These are phyloP conservation scores for Rhynchospora tenuis DNA, from an alignment of 176 grass and related monocot species.

Conservation along the genomic window DNA sequence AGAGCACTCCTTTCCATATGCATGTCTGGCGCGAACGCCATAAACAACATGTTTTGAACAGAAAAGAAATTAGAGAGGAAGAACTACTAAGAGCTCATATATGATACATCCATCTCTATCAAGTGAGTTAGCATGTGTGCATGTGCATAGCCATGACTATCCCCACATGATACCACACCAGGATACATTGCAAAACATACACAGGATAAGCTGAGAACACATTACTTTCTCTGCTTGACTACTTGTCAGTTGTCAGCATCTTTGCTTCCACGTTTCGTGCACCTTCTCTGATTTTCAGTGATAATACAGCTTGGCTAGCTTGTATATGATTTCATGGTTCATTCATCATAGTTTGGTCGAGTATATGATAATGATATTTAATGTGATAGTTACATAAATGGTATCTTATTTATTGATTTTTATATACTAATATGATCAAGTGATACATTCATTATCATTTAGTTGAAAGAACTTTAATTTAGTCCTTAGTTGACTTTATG, in stretches of 20 bases:
- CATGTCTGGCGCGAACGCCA: background rate
- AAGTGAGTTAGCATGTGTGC: background rate
- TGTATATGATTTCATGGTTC: background rate
- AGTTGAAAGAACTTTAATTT: background rate
- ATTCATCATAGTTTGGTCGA: background rate
- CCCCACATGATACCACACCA: conserved; percentile 1
- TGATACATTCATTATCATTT: background rate
- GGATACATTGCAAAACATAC: background rate
- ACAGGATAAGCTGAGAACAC: background rate
- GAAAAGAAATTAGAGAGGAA: background rate
- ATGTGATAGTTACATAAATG: background rate
- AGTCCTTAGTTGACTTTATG: background rate
- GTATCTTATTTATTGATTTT: background rate
- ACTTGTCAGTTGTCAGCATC: background rate
- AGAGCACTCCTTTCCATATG: background rate
- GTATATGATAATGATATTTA: background rate
- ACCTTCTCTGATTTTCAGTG: background rate
- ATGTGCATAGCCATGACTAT: background rate
- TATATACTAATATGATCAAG: background rate
- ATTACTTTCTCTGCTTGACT: background rate
- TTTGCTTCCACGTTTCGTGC: background rate
- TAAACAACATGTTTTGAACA: background rate
- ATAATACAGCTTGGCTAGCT: background rate
- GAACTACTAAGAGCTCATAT: background rate
- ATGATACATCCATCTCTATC: background rate